Evolutionary conservation across 2,329 filamentous ascomycete species (phyloP).

Genomic region (Verticillium dahliae): DNA sequence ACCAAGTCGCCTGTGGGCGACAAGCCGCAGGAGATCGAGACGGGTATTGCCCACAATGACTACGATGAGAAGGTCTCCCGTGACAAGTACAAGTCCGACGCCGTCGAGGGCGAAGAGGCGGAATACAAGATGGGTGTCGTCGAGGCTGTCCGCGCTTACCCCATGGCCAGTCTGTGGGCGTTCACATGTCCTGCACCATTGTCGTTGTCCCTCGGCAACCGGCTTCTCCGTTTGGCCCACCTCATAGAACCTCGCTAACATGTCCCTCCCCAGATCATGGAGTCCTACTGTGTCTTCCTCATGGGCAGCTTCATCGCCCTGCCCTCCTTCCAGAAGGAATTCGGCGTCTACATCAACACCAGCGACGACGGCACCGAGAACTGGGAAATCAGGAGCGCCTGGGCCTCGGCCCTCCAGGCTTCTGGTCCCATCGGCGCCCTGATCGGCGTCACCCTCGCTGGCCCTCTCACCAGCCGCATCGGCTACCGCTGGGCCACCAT

Average conservation of each 20-base stretch:
- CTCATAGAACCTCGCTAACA: neutral
- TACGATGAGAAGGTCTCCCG: constrained; percentile 27
- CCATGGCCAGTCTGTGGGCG: constrained; percentile 30
- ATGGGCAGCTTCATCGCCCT: constrained; percentile 15
- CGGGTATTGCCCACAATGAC: neutral
- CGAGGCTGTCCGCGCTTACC: constrained; percentile 24
- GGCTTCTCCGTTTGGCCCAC: no score
- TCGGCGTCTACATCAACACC: constrained; percentile 14
- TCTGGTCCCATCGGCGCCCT: constrained; percentile 48
- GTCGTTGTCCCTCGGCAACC: constrained; percentile 19
- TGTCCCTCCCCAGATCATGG: constrained; percentile 29
- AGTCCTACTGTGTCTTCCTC: constrained; percentile 16
- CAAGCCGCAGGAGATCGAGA: no score
- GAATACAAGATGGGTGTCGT: constrained; percentile 26
- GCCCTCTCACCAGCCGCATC: constrained; percentile 51
- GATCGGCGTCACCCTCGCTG: constrained; percentile 52
- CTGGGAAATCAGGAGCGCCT: constrained; percentile 28
- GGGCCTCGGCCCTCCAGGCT: neutral
- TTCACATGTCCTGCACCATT: constrained; percentile 31
- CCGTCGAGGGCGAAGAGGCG: constrained; percentile 47
- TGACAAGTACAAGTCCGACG: constrained; percentile 41
- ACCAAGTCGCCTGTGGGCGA: no score
- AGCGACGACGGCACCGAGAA: constrained; percentile 17
- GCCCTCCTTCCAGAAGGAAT: constrained; percentile 17
- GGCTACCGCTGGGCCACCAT: constrained; percentile 56